phyloP scores from a whole-genome alignment of 805 yeast species.

The Lipomyces oligophaga region DNA sequence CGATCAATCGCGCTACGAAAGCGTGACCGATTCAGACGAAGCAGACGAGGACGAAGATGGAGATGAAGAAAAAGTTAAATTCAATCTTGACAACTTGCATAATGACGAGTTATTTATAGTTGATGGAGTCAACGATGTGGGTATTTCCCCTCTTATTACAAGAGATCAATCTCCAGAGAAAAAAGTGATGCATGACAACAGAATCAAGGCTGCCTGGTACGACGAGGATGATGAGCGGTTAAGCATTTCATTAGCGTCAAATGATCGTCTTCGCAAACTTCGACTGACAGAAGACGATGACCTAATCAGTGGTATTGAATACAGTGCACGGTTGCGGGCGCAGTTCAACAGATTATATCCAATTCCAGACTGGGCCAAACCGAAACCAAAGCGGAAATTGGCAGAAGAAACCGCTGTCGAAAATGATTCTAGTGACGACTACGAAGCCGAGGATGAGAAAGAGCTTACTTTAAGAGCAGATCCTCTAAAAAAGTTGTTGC shows the following conservation, averaged over 20 bases:
- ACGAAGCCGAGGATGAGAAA: constrained; percentile 36
- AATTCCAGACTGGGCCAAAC: constrained; percentile 73
- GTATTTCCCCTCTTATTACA: background rate
- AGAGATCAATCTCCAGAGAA: no score
- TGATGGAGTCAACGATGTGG: constrained; percentile 34
- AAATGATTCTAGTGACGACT: constrained; percentile 32
- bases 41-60: constrained; percentile 4
- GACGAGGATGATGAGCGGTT: constrained; percentile 88
- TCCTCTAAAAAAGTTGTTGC: constrained; percentile 37
- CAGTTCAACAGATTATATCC: constrained; percentile 76
- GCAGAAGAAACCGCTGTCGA: constrained; percentile 34
- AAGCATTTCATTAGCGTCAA: constrained; percentile 53
- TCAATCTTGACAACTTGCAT: constrained; percentile 18
- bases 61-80: constrained; percentile 10
- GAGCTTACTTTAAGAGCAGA: constrained; percentile 31
- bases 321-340: constrained; percentile 59
- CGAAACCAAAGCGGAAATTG: constrained; percentile 34
- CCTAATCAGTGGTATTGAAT: constrained; percentile 54
- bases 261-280: constrained; percentile 66
- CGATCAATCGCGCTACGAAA: constrained; percentile 10
- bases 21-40: constrained; percentile 9
- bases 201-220: constrained; percentile 57
- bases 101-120: constrained; percentile 25
- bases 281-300: constrained; percentile 57
- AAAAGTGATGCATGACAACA: no score